Base-by-base conservation (phyloP, 2,329 filamentous ascomycete species). In the Simplicillium sp. region DNA sequence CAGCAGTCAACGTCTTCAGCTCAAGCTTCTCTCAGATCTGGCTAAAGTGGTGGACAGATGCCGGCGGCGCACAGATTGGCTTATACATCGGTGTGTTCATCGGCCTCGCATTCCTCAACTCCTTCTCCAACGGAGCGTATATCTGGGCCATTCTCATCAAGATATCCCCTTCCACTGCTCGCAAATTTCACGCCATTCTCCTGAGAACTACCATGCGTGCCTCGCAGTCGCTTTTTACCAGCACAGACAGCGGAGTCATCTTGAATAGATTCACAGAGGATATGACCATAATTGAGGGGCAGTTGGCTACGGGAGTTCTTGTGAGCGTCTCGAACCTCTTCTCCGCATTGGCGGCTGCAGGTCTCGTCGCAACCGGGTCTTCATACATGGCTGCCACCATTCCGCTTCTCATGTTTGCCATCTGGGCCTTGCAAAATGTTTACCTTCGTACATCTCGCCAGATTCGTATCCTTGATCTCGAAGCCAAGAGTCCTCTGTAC, bases 381-480 rank as follows among this genome's bases (percentile, higher is more conserved):
- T 36, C 34, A 14, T 36, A 36, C 34, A 36, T 16, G 33, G 11
- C 33, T 11, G 35, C 35, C 5, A 36, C 35, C 7, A 36, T 38
- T 38, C 37, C 37, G 3, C 17, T 38, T 14, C n/a, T 38, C 6
- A 14, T 37, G 12, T n/a, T 31, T 31, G 13, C 25, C 18, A 25
- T 38, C 28, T 38, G 25, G 17, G 37, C 25, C 12, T 17, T 38
- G 17, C 37, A 38, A 38, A 25, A 38, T 29, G 18, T 29, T 16
- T 51, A 7, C 42, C 55, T 62, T 3, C 50, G 52, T 17, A 63
- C 60, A 3, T 62, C 58, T 1, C 46, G 58, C 4, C 58, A 62
- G 46, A 39, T 62, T 7, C 53, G 59, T 11, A 44, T 57, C 4
- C 46, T 62, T n/a, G 58, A 60, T 17, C 49, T 61, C 11, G 58